A percentile compares a stretch with the other conserved stretches of the same genome.
phyloP scores from a whole-genome alignment of 78 protist genomes.

The Isochrysis galbana region DNA sequence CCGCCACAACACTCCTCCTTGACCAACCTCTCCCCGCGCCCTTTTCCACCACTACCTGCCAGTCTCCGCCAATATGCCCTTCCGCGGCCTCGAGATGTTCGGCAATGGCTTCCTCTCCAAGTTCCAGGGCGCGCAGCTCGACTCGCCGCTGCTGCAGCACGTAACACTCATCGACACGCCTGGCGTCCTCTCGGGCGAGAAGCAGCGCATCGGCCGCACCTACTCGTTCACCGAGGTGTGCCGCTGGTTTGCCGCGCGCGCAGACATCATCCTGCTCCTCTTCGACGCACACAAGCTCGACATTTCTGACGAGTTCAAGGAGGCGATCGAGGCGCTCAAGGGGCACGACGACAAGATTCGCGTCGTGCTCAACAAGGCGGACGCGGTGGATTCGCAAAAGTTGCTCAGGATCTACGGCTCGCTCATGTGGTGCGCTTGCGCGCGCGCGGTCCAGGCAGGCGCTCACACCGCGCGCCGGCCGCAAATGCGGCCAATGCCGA shows the following conservation, averaged over 20 bases:
- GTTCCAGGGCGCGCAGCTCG: conserved; percentile 37
- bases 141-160: conserved; percentile 1
- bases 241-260: conserved; percentile 83
- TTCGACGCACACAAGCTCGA: conserved; percentile 92
- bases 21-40: too few species aligned
- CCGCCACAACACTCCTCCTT: too few species aligned
- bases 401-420: conserved; percentile 89
- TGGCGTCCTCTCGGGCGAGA: conserved; percentile 85
- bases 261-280: conserved; percentile 80
- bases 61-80: conserved; percentile 77
- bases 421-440: too few species aligned
- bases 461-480: too few species aligned
- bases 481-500: too few species aligned
- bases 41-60: too few species aligned
- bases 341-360: conserved; percentile 85
- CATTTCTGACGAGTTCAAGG: conserved; percentile 75
- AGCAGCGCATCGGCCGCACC: conserved; percentile 63
- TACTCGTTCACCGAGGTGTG: conserved; percentile 24
- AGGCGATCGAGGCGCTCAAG: conserved; percentile 62
- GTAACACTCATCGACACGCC: conserved; percentile 83
- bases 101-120: conserved; percentile 68
- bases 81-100: conserved; percentile 71
- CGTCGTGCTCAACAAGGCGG: conserved; percentile 89
- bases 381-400: conserved; percentile 72
- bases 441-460: too few species aligned